Evolutionary conservation across 805 yeast species (phyloP), one percentile per base, ranked within the genome.

Genomic region (Saturnispora gosingensis): DNA sequence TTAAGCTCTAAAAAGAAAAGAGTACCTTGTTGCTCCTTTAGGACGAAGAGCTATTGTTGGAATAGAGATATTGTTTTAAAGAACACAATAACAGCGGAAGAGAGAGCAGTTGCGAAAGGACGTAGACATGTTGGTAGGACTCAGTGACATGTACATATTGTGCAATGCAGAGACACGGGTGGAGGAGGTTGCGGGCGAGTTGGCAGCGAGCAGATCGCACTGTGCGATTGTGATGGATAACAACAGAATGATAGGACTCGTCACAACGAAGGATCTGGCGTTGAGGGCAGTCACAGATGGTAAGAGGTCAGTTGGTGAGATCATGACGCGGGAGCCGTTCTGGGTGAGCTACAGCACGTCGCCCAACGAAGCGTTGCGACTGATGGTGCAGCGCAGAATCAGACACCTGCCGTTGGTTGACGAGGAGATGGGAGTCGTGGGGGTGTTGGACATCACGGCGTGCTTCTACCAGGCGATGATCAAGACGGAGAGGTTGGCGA

Each of bases 241-340:
- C 47, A 8, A 54, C 65, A 4, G 59, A 57, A 5, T 60, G 60
- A 46, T 55, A 71, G 20, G 77, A 1, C 58, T 74, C 7, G 63
- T 72, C 45, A 74, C 78, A 1, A 72, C 78, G 0, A 73, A 72
- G 53, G 78, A 74, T 56, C 58, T 74, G n/a, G 77, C 77, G 0
- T 71, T 71, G 39, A 63, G 73, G 36, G 75, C 70, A 4, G 67
- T 68, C 22, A 15, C 35, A 2, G 61, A 63, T 39, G 53, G 55
- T 13, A 16, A 46, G 1, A 61, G 71, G 1, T 56, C 57, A 4
- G 71, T 73, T 5, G 63, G 60, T 32, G 60, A 61, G 24, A 71
- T 74, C 11, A 71, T 73, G 76, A 70, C 78, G 0, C 56, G 54
- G 2, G 60, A 59, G 16, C 78, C 78, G 0, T 59, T 63, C 24